Conservation (phyloP, 345 rosid genomes). For the Crucihimalaya himalaica region DNA sequence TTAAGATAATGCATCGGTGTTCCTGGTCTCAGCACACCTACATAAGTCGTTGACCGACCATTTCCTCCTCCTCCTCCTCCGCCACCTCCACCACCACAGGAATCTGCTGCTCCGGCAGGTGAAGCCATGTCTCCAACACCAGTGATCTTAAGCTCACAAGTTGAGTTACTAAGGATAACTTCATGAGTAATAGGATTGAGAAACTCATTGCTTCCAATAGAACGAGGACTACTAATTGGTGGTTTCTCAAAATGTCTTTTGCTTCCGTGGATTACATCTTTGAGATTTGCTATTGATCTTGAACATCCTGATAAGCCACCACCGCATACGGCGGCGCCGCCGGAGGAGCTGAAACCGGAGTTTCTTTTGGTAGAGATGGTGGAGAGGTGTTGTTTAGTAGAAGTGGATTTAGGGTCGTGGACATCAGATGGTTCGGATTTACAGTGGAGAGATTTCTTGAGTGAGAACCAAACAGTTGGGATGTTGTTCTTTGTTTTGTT, state of each 20-base stretch:
- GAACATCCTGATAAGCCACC: conserved; percentile 93
- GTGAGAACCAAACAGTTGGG: conserved; percentile 78
- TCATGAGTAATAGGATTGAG: conserved; percentile 97
- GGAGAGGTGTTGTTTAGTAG: conserved; percentile 53
- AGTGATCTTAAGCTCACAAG: conserved; percentile 95
- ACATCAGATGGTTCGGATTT: conserved; percentile 65
- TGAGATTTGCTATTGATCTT: conserved; percentile 97
- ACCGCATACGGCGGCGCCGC: conserved; percentile 40
- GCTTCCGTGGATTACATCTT: conserved; percentile 98
- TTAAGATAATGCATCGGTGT: conserved; percentile 91
- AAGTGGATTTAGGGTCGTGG: conserved; percentile 58
- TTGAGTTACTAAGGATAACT: conserved; percentile 84
- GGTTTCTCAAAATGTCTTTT: conserved; percentile 89
- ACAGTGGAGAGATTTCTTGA: conserved; percentile 65
- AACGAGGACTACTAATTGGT: conserved; percentile 94
- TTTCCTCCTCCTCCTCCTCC: conserved; percentile 28
- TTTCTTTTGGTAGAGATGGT: conserved; percentile 58
- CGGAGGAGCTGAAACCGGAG: conserved; percentile 11
- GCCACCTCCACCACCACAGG: conserved; percentile 27
- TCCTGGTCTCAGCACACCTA: conserved; percentile 86
- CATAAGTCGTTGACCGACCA: conserved; percentile 59
- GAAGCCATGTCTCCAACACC: conserved; percentile 69
- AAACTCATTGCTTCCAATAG: conserved; percentile 98
- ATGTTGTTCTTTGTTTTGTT: conserved; percentile 40
- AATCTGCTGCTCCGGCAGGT: conserved; percentile 37